phyloP scores from a whole-genome alignment of 805 yeast genomes.

The Wickerhamomyces alni region DNA sequence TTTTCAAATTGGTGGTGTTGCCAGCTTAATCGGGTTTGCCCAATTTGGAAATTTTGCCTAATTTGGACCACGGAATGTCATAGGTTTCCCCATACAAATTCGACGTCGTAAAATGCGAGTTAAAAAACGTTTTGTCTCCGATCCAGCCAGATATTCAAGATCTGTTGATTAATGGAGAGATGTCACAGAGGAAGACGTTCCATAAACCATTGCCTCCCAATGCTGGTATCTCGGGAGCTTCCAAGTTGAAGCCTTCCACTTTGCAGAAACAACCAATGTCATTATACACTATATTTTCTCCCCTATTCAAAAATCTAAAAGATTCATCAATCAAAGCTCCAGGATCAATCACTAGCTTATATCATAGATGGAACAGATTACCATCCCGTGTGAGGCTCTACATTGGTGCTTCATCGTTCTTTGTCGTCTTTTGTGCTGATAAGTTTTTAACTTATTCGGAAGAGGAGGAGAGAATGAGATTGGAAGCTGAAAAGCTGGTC shows the following conservation, averaged over 20 bases:
- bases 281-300: background rate
- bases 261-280: background rate
- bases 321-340: background rate
- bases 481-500: conserved; percentile 15
- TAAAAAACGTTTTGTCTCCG: too few relatives aligned
- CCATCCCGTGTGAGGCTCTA: conserved; percentile 22
- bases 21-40: too few relatives aligned
- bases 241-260: background rate
- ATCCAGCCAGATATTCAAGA: too few relatives aligned
- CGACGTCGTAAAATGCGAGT: too few relatives aligned
- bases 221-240: too few relatives aligned
- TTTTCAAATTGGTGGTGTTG: too few relatives aligned
- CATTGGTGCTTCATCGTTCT: conserved; percentile 23
- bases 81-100: too few relatives aligned
- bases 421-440: conserved; percentile 22
- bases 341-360: conserved; percentile 1
- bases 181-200: background rate
- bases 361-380: conserved; percentile 16
- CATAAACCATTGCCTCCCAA: too few relatives aligned
- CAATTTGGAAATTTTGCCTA: too few relatives aligned
- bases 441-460: conserved; percentile 15
- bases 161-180: too few relatives aligned
- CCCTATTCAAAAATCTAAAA: background rate
- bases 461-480: conserved; percentile 8
- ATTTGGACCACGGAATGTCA: too few relatives aligned